Evolutionary conservation across 768 basidiomycete genomes (phyloP).

Genomic region (Fibroporia radiculosa): DNA sequence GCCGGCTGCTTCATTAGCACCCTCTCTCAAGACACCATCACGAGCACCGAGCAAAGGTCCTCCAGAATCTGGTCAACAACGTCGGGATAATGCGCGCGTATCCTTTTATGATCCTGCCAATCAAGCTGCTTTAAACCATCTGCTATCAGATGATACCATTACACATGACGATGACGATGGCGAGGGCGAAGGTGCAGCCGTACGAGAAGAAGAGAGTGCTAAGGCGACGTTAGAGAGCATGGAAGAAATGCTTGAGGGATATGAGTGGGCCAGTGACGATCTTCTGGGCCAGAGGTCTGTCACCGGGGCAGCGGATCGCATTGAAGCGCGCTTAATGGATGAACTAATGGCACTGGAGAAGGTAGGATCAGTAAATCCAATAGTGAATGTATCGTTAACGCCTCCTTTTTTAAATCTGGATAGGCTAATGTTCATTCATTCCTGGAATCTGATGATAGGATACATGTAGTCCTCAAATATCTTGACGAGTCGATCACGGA

Average conservation of each 20-base stretch:
- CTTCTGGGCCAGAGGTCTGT: constrained; percentile 57
- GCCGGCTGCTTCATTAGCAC: neutral
- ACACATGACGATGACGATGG: constrained; percentile 36
- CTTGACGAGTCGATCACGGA: constrained; percentile 87
- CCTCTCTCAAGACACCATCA: constrained; percentile 4
- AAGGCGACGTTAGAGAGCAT: constrained; percentile 85
- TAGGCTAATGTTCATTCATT: constrained; percentile 98
- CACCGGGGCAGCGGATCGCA: constrained; percentile 78
- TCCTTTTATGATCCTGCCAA: constrained; percentile 81
- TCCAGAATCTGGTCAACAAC: constrained; percentile 33
- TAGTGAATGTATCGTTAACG: too few relatives aligned
- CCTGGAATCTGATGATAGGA: constrained; percentile 90
- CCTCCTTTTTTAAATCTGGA: too few relatives aligned
- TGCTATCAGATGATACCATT: constrained; percentile 38
- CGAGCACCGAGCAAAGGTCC: constrained; percentile 8
- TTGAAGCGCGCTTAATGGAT: constrained; percentile 82
- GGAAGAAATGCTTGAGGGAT: constrained; percentile 98
- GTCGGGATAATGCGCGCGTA: constrained; percentile 62
- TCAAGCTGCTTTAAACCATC: constrained; percentile 62
- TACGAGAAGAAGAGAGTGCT: constrained; percentile 56
- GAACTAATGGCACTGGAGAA: constrained; percentile 92
- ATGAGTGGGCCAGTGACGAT: constrained; percentile 90
- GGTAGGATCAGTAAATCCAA: constrained; percentile 44
- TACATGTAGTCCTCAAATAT: constrained; percentile 75
- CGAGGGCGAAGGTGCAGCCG: constrained; percentile 26